These are phyloP conservation scores for Pseudozyma hubeiensis DNA, from an alignment of 1,284 basidiomycete genomes.

Conservation along the genomic window DNA sequence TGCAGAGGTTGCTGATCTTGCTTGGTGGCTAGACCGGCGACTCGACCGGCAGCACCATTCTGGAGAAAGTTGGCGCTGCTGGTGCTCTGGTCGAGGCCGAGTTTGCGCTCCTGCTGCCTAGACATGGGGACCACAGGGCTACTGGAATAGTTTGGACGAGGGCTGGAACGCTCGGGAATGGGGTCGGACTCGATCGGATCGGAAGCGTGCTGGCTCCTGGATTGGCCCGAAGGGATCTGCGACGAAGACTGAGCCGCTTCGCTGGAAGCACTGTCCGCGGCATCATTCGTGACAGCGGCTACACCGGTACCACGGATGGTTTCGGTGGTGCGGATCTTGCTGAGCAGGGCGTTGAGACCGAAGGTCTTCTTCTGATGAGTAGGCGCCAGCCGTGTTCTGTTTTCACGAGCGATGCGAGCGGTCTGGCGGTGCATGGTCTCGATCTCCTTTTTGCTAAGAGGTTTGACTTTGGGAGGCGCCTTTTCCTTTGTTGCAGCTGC, in stretches of 20 bases:
- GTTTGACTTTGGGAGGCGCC: slow-evolving; percentile 37
- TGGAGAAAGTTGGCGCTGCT: slow-evolving; percentile 19
- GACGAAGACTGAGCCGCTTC: slow-evolving; percentile 29
- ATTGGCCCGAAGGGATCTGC: slow-evolving; percentile 41
- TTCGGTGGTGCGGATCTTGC: slow-evolving; percentile 44
- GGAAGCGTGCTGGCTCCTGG: slow-evolving; percentile 42
- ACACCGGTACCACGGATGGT: neutral
- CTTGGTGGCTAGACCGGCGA: slow-evolving; percentile 30
- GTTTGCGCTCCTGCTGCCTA: slow-evolving; percentile 34
- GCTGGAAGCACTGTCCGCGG: slow-evolving; percentile 12
- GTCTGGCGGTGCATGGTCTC: slow-evolving; percentile 61
- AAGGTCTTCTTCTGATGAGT: slow-evolving; percentile 51
- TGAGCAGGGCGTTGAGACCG: slow-evolving; percentile 53
- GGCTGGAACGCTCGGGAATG: slow-evolving; percentile 38
- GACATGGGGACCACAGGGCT: slow-evolving; percentile 39
- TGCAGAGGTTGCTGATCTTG: slow-evolving; percentile 8
- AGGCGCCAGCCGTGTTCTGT: slow-evolving; percentile 34
- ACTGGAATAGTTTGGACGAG: slow-evolving; percentile 23
- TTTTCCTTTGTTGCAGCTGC: slow-evolving; percentile 25
- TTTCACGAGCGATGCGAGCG: slow-evolving; percentile 56
- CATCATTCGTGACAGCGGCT: neutral
- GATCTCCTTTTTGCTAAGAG: slow-evolving; percentile 58
- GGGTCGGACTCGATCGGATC: slow-evolving; percentile 52
- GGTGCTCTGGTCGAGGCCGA: slow-evolving; percentile 26
- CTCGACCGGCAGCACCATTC: slow-evolving; percentile 9